Evolutionary conservation across 345 rosid species (phyloP), one percentile per base, ranked within the genome.

Genomic region (Ricinus communis): DNA sequence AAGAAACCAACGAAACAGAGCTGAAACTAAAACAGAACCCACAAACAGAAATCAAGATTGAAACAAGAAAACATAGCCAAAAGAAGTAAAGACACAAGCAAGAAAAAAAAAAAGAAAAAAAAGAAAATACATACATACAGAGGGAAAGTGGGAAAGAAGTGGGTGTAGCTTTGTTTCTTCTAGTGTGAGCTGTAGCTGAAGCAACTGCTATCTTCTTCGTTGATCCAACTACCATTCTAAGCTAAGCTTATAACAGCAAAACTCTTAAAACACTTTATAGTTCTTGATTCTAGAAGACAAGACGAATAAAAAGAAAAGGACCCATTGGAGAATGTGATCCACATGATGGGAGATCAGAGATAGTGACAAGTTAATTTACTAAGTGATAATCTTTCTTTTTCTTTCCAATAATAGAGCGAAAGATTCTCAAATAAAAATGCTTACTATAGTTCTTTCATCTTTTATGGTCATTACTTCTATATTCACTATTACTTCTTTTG

Each of bases 151-250:
- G 27, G 33, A 63, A 68, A 10, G 68, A 66, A 75, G 19, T 69
- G 71, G 56, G 15, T 66, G 14, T 66, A 30, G 65, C 61, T 71
- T 28, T 58, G 51, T 19, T 73, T 50, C 52, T 27, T 59, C 71
- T 65, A 62, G 77, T 77, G 65, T 74, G 73, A 76, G 77, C 59
- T 71, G 73, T 76, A 8, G 82, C 78, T 54, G 80, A 69, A 61
- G 72, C 45, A 80, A 67, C 73, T 46, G 66, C 72, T 15, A 62
- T 70, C 33, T 71, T 70, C 61, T 59, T 62, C 53, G 19, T 28
- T 19, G 63, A 71, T 15, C 49, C 51, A 55, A 8, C 33, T 6
- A 46, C 58, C 58, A 49, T 62, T 76, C 43, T 38, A 14, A 54
- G 22, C 62, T 54, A 43, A 1, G 1, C 41, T 68, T 15, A 28